Evolutionary conservation across 2,329 filamentous ascomycete genomes (phyloP).

Genomic region (Neurospora crassa): DNA sequence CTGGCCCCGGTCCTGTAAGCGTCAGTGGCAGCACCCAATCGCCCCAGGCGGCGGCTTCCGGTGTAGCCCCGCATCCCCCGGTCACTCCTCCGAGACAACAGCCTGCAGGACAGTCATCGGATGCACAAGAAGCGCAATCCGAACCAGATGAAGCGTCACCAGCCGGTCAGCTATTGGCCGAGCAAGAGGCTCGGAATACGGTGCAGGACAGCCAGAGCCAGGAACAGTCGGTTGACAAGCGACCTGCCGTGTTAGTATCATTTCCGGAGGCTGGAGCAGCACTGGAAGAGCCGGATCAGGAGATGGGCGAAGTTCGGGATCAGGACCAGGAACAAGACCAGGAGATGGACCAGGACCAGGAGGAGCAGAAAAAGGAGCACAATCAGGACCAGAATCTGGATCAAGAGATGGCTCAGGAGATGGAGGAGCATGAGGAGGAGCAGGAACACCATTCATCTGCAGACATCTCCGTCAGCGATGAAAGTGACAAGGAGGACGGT

Average conservation of each 20-base stretch:
- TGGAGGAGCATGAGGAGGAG: neutral
- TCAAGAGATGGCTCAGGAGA: neutral
- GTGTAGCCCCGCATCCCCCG: neutral
- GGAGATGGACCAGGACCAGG: neutral
- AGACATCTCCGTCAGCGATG: neutral
- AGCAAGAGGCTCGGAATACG: neutral
- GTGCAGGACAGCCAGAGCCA: neutral
- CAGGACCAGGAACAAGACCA: neutral
- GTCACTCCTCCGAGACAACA: neutral
- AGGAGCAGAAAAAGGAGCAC: neutral
- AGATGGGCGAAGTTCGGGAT: neutral
- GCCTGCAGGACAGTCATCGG: neutral
- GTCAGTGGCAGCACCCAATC: neutral
- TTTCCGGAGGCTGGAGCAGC: neutral
- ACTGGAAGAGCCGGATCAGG: neutral
- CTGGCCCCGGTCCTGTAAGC: neutral
- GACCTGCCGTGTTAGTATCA: neutral
- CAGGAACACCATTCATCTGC: neutral
- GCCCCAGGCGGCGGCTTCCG: neutral
- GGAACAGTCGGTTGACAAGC: neutral
- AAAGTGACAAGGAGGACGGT: conserved; percentile 6
- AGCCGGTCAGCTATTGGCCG: neutral
- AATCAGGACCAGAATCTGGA: neutral
- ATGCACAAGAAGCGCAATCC: neutral
- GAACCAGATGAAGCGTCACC: neutral